These are phyloP conservation scores for Leccinum subgranulosum DNA, from an alignment of 768 basidiomycete species.

Conservation along the genomic window DNA sequence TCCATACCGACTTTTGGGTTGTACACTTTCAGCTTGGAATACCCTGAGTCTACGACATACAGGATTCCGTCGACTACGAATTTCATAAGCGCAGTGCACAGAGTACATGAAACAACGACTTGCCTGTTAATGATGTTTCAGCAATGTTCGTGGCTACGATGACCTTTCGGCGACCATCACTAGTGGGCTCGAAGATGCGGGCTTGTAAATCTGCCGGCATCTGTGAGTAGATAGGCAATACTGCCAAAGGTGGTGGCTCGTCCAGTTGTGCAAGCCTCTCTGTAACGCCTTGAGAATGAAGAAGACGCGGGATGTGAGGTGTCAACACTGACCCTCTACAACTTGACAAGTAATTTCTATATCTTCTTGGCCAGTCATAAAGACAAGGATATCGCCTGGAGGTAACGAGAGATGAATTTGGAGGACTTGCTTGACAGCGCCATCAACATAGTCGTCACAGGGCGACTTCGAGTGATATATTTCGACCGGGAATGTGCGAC, in stretches of 20 bases:
- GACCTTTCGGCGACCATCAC: slow-evolving; percentile 92
- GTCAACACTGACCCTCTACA: slow-evolving; percentile 61
- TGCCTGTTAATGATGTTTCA: slow-evolving; percentile 93
- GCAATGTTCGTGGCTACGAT: slow-evolving; percentile 99
- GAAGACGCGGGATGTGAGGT: not conserved
- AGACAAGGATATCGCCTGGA: slow-evolving; percentile 92
- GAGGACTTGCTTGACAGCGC: slow-evolving; percentile 95
- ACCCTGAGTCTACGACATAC: slow-evolving; percentile 95
- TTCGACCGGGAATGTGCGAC: slow-evolving; percentile 97
- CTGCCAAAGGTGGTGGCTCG: slow-evolving; percentile 80
- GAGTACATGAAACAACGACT: slow-evolving; percentile 8
- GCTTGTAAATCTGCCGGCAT: slow-evolving; percentile 99
- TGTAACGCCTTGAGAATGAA: slow-evolving; percentile 29
- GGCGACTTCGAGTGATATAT: slow-evolving; percentile 95
- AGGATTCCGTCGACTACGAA: slow-evolving; percentile 89
- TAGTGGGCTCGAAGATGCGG: slow-evolving; percentile 93
- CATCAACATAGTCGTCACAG: slow-evolving; percentile 98
- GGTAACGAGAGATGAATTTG: slow-evolving; percentile 95
- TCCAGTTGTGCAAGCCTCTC: slow-evolving; percentile 92
- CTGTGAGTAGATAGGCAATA: slow-evolving; percentile 98
- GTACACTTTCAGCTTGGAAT: slow-evolving; percentile 97
- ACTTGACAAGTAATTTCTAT: slow-evolving; percentile 98
- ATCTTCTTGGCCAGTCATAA: slow-evolving; percentile 99
- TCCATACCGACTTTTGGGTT: slow-evolving; percentile 99
- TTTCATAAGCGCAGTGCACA: slow-evolving; percentile 2